phyloP scores from a whole-genome alignment of 345 rosid genomes.

The Toxicodendron radicans region DNA sequence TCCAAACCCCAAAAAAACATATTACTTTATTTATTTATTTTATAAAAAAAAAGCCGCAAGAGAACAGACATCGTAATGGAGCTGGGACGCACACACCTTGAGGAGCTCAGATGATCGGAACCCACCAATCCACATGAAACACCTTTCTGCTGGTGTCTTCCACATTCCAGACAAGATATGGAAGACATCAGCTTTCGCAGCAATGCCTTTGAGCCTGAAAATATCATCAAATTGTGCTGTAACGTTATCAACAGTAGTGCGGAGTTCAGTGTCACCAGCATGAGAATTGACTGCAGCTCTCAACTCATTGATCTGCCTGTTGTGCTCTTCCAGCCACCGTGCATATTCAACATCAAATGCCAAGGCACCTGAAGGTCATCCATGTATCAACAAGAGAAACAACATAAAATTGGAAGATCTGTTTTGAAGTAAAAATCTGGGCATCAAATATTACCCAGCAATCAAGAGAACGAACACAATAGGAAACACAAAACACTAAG shows the following conservation, averaged over 20 bases:
- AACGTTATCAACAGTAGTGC: constrained; percentile 62
- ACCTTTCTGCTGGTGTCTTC: constrained; percentile 96
- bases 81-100: constrained; percentile 46
- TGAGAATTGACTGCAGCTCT: constrained; percentile 89
- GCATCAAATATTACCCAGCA: constrained; percentile 2
- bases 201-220: constrained; percentile 72
- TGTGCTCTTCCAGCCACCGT: constrained; percentile 89
- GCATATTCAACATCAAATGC: constrained; percentile 87
- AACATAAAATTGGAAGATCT: neutral
- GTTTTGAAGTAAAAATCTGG: neutral
- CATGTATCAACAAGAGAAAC: constrained; percentile 7
- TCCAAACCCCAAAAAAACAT: too few species aligned
- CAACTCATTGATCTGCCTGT: constrained; percentile 66
- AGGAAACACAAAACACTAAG: neutral
- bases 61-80: neutral
- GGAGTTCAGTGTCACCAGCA: constrained; percentile 88
- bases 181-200: constrained; percentile 92
- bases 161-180: constrained; percentile 95
- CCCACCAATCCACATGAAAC: constrained; percentile 96
- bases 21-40: too few species aligned
- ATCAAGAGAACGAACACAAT: neutral
- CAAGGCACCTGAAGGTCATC: constrained; percentile 61
- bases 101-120: constrained; percentile 93
- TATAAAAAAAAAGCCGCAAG: constrained; percentile 2
- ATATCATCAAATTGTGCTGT: constrained; percentile 71